phyloP scores from a whole-genome alignment of 2,329 filamentous ascomycete genomes.

The Lasiodiplodia hormozganensis region DNA sequence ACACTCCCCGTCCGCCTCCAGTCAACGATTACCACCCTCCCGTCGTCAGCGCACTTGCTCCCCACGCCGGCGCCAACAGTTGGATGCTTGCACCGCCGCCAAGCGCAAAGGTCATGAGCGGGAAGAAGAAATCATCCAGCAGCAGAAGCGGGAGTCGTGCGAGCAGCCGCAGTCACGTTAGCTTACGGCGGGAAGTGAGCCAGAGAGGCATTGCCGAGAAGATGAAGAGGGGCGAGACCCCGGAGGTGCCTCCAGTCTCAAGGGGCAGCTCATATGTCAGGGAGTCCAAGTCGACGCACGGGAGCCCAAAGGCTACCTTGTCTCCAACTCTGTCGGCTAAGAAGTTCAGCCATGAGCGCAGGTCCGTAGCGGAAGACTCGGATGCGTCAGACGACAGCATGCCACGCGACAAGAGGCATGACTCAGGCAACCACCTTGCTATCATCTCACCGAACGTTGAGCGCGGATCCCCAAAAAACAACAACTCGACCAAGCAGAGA shows the following conservation, averaged over 20 bases:
- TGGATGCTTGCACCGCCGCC: constrained; percentile 97
- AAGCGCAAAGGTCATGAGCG: constrained; percentile 88
- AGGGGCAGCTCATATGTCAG: constrained; percentile 44
- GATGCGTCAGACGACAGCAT: constrained; percentile 38
- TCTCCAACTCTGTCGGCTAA: constrained; percentile 33
- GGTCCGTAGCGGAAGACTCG: constrained; percentile 35
- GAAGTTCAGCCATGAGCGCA: constrained; percentile 40
- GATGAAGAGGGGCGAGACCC: constrained; percentile 44
- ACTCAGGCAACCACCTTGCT: constrained; percentile 31
- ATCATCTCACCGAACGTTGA: constrained; percentile 28
- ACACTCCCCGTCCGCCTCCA: constrained; percentile 64
- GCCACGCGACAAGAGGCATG: constrained; percentile 27
- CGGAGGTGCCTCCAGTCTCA: constrained; percentile 44
- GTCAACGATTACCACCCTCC: constrained; percentile 88
- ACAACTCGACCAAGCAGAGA: constrained; percentile 38
- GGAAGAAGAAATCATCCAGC: constrained; percentile 71
- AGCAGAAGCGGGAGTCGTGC: constrained; percentile 61
- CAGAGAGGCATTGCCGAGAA: constrained; percentile 45
- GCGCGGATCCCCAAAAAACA: constrained; percentile 35
- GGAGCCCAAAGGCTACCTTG: constrained; percentile 39
- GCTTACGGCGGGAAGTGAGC: constrained; percentile 49
- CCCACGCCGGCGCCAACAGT: constrained; percentile 71
- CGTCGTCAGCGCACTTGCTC: constrained; percentile 77
- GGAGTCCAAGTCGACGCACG: constrained; percentile 34
- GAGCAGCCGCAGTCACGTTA: constrained; percentile 49